Base-by-base conservation (phyloP, 2,329 filamentous ascomycete species). In the Didymella keratinophila region DNA sequence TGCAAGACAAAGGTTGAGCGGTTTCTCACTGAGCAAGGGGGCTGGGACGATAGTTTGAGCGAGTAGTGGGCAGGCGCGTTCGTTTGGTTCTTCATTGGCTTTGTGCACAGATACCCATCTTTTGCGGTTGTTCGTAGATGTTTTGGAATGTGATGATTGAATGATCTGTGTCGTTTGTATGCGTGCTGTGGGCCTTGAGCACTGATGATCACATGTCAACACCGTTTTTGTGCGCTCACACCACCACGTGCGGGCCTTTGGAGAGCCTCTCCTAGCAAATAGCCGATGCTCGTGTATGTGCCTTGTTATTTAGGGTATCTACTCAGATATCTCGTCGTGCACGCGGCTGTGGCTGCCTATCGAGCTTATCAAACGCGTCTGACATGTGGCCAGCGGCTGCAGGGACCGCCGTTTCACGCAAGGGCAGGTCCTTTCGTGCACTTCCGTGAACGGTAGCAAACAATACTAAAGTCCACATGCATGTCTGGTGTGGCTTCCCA, bases 1-100 rank as follows among this genome's bases (percentile, higher is more conserved):
- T 88, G 93, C 62, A 94, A 91, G 77, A 86, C 87, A 72, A 82
- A 89, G 51, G 89, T 97, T 0, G 88, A 88, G 52, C 84, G 83
- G 28, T 93, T 88, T 80, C 81, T 97, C 66, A 78, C 92, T 62
- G 84, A 86, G 70, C 88, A 87, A 60, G 92, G 91, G n/a, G 94
- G 92, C 1, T 96, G 93, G 92, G 93, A 96, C 66, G 92, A 96
- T 52, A 78, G 77, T 49, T 64, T 82, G 56, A 71, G 78, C 57
- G 79, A 78, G 55, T 81, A 39, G 44, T 47, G 45, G 37, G 34
- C 43, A 62, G n/a, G 48, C 39, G 57, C 25, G 47, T 57, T 58
- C 60, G 43, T 60, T 60, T 62, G 52, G 51, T 62, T 44, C 62
- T 66, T 63, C 44, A 21, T 56, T 68, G 62, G 62, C 62, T 68